A percentile compares a stretch with the other conserved stretches of the same genome.
Evolutionary conservation across 2,329 filamentous ascomycete species (phyloP).

Genomic region (Colletotrichum paranaense): DNA sequence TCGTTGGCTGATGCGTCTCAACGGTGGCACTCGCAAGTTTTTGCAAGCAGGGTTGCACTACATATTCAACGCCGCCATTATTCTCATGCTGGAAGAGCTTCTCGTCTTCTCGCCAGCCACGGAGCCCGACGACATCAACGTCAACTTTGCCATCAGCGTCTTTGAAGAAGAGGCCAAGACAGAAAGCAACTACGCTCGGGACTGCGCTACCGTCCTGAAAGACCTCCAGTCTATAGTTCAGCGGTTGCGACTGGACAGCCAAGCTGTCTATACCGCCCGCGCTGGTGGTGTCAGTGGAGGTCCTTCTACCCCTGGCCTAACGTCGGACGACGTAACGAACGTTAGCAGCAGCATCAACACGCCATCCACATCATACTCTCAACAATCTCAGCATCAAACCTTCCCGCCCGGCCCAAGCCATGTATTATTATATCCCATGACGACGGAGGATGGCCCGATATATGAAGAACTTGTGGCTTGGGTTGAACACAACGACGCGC

Average conservation of each 20-base stretch:
- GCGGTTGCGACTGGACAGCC: constrained; percentile 42
- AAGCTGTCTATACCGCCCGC: background rate
- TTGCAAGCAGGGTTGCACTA: constrained; percentile 59
- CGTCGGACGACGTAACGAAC: constrained; percentile 2
- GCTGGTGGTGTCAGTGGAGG: background rate
- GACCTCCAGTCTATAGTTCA: constrained; percentile 51
- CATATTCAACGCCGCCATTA: constrained; percentile 62
- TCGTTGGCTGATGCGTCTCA: constrained; percentile 50
- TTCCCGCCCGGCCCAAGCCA: constrained; percentile 5
- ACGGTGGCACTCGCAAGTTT: constrained; percentile 49
- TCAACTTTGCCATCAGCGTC: constrained; percentile 54
- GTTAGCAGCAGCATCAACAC: constrained; percentile 12
- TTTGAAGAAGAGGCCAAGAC: constrained; percentile 53
- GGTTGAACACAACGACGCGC: constrained; percentile 47
- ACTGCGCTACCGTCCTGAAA: constrained; percentile 51
- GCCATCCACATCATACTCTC: background rate
- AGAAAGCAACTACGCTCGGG: constrained; percentile 50
- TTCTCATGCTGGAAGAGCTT: constrained; percentile 59
- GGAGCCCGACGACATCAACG: constrained; percentile 47
- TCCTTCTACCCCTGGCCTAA: background rate
- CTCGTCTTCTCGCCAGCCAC: constrained; percentile 43
- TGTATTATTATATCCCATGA: constrained; percentile 36
- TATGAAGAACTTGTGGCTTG: constrained; percentile 51
- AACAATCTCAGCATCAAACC: constrained; percentile 1
- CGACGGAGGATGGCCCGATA: constrained; percentile 45